Percentiles rank a stretch among this genome's conserved stretches.
Evolutionary conservation across 2,329 filamentous ascomycete genomes (phyloP).

Genomic region (Aureobasidium pullulans): DNA sequence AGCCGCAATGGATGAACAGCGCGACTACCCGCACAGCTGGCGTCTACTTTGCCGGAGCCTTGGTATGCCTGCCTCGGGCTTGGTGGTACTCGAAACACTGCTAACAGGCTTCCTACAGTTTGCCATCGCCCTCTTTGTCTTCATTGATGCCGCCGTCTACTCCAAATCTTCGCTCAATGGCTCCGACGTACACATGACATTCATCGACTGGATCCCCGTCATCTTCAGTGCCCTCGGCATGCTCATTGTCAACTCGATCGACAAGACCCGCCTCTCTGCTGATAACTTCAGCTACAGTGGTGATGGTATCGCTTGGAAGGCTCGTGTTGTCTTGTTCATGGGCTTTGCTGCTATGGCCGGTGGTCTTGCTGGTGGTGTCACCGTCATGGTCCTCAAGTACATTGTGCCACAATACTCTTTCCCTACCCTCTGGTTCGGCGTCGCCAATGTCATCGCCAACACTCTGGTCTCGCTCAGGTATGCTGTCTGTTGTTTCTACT

Average conservation of each 20-base stretch:
- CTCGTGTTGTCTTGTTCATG: slow-evolving; percentile 59
- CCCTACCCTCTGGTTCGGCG: slow-evolving; percentile 59
- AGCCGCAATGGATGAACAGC: slow-evolving; percentile 61
- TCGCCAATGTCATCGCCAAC: slow-evolving; percentile 60
- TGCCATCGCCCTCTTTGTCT: slow-evolving; percentile 61
- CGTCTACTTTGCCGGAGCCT: slow-evolving; percentile 58
- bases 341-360: slow-evolving; percentile 64
- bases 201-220: slow-evolving; percentile 64
- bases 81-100: not conserved
- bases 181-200: slow-evolving; percentile 57
- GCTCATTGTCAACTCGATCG: slow-evolving; percentile 66
- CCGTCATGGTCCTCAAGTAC: slow-evolving; percentile 62
- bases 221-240: slow-evolving; percentile 64
- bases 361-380: slow-evolving; percentile 59
- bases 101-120: slow-evolving; percentile 43
- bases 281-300: slow-evolving; percentile 60
- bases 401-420: slow-evolving; percentile 52
- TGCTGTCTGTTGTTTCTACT: too few species aligned
- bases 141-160: slow-evolving; percentile 59
- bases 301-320: slow-evolving; percentile 63
- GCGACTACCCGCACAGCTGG: slow-evolving; percentile 55
- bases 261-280: slow-evolving; percentile 57
- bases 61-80: slow-evolving; percentile 41
- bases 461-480: slow-evolving; percentile 60
- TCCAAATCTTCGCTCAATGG: slow-evolving; percentile 56